Conservation (phyloP, 2,329 filamentous ascomycete genomes). For the Coccinonectria pachysandricola region DNA sequence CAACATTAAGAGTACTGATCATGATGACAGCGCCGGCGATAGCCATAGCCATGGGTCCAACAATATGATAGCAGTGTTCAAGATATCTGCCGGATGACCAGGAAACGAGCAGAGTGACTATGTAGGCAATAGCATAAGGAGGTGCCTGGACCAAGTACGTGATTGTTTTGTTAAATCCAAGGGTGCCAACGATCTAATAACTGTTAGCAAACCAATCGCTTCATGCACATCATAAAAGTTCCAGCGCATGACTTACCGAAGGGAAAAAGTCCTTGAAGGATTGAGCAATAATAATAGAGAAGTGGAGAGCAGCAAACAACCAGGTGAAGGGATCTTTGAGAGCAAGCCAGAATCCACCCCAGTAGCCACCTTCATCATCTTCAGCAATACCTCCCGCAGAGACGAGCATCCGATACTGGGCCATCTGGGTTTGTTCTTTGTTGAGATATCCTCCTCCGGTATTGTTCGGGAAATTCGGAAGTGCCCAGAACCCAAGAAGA, state of each 20-base stretch:
- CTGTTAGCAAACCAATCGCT: too few relatives aligned
- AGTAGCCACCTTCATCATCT: constrained; percentile 26
- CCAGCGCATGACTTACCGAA: constrained; percentile 16
- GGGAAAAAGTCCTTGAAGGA: constrained; percentile 33
- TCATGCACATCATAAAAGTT: too few relatives aligned
- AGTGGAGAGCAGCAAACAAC: constrained; percentile 27
- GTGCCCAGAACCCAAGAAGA: constrained; percentile 22
- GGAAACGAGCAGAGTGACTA: constrained; percentile 27
- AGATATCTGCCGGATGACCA: constrained; percentile 27
- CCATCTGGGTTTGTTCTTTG: constrained; percentile 28
- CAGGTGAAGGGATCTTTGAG: constrained; percentile 26
- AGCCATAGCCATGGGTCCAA: constrained; percentile 24
- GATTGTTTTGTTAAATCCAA: constrained; percentile 14
- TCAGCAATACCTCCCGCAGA: constrained; percentile 24
- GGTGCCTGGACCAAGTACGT: constrained; percentile 32
- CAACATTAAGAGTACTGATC: constrained; percentile 30
- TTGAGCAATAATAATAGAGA: constrained; percentile 31
- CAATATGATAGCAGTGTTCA: constrained; percentile 30
- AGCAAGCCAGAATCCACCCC: constrained; percentile 24
- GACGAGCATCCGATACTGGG: constrained; percentile 24
- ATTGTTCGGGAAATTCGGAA: constrained; percentile 26
- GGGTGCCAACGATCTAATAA: constrained; percentile 17
- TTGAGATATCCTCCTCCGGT: constrained; percentile 20
- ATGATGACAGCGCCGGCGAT: constrained; percentile 29
- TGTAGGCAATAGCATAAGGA: constrained; percentile 29